Evolutionary conservation across 2,329 filamentous ascomycete genomes (phyloP), one percentile per base, ranked within the genome.

Genomic region (Monilinia fructicola): DNA sequence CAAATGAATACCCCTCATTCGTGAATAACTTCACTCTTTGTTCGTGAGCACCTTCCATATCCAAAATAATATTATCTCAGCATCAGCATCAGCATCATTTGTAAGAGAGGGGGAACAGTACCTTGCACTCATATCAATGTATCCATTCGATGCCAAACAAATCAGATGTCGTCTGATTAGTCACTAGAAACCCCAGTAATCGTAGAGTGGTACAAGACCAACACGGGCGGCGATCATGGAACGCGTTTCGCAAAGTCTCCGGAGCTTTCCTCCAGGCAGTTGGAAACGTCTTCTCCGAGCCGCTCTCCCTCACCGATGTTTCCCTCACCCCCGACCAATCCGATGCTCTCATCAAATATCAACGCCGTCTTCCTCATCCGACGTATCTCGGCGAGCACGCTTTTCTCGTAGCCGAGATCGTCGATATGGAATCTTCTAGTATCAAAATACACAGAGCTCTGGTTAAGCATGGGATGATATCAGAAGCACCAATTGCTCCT

Each of bases 311-410:
- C 44, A 69, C 69, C 54, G 71, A 72, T 38, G 66, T 71, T 10
- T 55, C 72, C 42, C 68, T 73, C 14, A 59, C 48, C 10, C 64
- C 70, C 14, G 38, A 38, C 23, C 68, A 73, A 61, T 67, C 68
- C 9, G 70, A 73, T 38, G 40, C 53, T 28, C 68, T 73, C 54
- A 56, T 72, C 58, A 50, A 31, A 21, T 71, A 71, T 28, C 71
- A 74, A 50, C 68, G 69, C 28, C 46, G 31, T 3, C 63, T 67
- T 18, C 65, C 66, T 0, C 16, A 67, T 12, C 69, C 70, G 1
- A 53, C 58, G 21, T 68, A 71, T 31, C 68, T 72, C 11, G 54
- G 58, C 50, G 54, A 65, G n/a, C 50, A 63, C 14, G 58, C 70
- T 10, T 72, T 71, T 44, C 52, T 67, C 50, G 44, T 71, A 1